phyloP scores from a whole-genome alignment of 1,284 basidiomycete genomes.

The Rhodotorula sp. region DNA sequence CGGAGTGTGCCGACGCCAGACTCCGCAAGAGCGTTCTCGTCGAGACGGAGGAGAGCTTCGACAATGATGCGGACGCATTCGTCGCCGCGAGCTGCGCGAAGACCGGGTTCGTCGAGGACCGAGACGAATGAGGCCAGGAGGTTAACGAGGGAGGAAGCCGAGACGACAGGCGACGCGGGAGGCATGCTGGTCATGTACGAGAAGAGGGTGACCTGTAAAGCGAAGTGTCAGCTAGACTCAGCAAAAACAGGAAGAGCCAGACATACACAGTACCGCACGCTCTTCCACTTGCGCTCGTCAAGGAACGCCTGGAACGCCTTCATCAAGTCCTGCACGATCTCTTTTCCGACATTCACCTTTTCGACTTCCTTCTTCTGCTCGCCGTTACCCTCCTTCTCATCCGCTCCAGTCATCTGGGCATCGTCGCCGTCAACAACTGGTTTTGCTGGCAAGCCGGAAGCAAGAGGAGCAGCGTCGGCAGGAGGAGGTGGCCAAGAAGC shows the following conservation, averaged over 20 bases:
- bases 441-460: constrained; percentile 5
- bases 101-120: constrained; percentile 45
- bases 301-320: constrained; percentile 80
- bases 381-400: constrained; percentile 8
- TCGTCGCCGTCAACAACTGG: constrained; percentile 1
- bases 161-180: constrained; percentile 27
- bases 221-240: constrained; percentile 8
- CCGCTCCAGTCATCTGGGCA: constrained; percentile 15
- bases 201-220: constrained; percentile 77
- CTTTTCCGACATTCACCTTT: constrained; percentile 58
- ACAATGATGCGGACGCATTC: constrained; percentile 44
- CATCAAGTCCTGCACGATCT: constrained; percentile 82
- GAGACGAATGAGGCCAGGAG: constrained; percentile 42
- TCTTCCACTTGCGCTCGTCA: constrained; percentile 83
- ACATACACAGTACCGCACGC: constrained; percentile 76
- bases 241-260: neutral
- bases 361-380: constrained; percentile 46
- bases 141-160: constrained; percentile 28
- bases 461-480: neutral
- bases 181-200: constrained; percentile 65
- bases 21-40: constrained; percentile 5
- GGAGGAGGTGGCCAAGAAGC: neutral
- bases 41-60: constrained; percentile 42
- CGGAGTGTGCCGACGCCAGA: constrained; percentile 27
- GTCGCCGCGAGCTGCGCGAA: constrained; percentile 43